These are phyloP conservation scores for Inosperma sp. DNA, from an alignment of 768 basidiomycete genomes.

Conservation along the genomic window DNA sequence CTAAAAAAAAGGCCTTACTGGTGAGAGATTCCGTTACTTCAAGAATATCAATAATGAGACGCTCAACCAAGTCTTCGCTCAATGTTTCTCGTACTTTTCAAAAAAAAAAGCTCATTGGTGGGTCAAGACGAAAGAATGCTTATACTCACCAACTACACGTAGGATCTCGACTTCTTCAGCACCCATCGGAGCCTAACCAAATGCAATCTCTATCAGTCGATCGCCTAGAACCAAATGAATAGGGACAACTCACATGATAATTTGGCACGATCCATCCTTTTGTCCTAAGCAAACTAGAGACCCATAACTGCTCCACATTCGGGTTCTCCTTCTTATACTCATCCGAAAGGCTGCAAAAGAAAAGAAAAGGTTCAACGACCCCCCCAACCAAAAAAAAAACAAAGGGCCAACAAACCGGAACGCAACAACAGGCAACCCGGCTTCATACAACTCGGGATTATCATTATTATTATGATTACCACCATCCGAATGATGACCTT, in stretches of 20 bases:
- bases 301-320: constrained; percentile 48
- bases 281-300: constrained; percentile 44
- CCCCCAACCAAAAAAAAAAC: too few relatives aligned
- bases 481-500: not conserved
- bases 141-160: constrained; percentile 46
- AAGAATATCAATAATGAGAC: constrained; percentile 48
- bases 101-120: constrained; percentile 20
- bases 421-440: constrained; percentile 58
- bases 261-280: constrained; percentile 64
- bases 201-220: not conserved
- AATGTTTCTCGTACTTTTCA: constrained; percentile 49
- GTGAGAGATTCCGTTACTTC: constrained; percentile 44
- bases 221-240: not conserved
- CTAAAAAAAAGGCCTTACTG: constrained; percentile 28
- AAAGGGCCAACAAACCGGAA: constrained; percentile 35
- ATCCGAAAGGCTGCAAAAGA: constrained; percentile 38
- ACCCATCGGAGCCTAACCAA: constrained; percentile 41
- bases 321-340: constrained; percentile 49
- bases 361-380: not conserved
- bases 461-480: constrained; percentile 24
- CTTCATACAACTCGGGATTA: constrained; percentile 44
- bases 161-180: constrained; percentile 53
- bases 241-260: constrained; percentile 35
- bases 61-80: constrained; percentile 47
- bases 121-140: constrained; percentile 17